Conservation (phyloP, 225 moss, liverwort and hornwort species). For the Marchantia polymorpha region DNA sequence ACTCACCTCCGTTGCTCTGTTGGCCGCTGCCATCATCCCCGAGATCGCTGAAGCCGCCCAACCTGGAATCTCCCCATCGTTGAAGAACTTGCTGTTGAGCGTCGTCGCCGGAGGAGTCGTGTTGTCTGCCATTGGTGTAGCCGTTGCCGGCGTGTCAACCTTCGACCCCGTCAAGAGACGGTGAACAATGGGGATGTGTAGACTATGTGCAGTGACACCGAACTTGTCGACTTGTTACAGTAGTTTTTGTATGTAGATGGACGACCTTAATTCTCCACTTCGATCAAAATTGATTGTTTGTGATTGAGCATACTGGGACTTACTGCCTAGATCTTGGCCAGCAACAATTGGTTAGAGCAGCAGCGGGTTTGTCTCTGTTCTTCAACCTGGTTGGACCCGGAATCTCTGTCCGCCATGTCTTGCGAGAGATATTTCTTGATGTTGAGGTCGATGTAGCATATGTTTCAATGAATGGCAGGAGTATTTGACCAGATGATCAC, state of each 20-base stretch:
- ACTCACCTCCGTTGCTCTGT: conserved; percentile 59
- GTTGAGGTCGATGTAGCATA: conserved; percentile 21
- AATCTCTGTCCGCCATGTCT: not conserved
- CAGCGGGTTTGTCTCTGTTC: conserved; percentile 4
- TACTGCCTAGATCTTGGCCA: conserved; percentile 1
- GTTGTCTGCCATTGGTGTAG: conserved; percentile 50
- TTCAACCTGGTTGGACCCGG: not conserved
- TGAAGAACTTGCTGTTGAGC: conserved; percentile 90
- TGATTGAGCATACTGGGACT: conserved; percentile 1
- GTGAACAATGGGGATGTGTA: conserved; percentile 24
- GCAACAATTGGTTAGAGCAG: conserved; percentile 4
- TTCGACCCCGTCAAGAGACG: conserved; percentile 96
- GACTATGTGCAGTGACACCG: conserved; percentile 20
- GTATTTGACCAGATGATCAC: not conserved
- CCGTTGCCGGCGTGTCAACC: conserved; percentile 79
- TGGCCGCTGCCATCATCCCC: conserved; percentile 74
- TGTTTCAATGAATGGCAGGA: conserved; percentile 12
- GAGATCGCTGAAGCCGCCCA: conserved; percentile 83
- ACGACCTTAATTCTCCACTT: conserved; percentile 4
- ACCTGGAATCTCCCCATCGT: conserved; percentile 79
- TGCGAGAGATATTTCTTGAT: conserved; percentile 6
- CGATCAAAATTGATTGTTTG: conserved; percentile 4
- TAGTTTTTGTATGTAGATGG: conserved; percentile 17
- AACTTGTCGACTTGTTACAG: conserved; percentile 21
- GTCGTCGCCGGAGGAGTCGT: conserved; percentile 80